Percentiles rank a stretch among this genome's conserved stretches.
These are phyloP conservation scores for Plantago ovata DNA, from an alignment of 257 asterid species.

Conservation along the genomic window DNA sequence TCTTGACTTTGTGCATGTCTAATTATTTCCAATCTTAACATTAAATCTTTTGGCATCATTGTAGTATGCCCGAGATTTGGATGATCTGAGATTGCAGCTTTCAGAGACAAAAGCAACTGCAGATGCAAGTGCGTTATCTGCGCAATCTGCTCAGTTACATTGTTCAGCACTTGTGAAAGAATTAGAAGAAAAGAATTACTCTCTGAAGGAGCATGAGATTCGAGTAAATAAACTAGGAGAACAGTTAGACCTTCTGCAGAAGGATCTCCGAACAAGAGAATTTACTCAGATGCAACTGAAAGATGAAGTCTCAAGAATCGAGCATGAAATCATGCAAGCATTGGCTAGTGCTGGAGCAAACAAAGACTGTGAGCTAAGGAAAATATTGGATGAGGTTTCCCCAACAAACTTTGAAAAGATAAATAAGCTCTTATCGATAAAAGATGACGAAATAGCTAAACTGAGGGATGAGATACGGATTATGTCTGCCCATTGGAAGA, in stretches of 20 bases:
- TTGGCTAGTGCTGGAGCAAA: slow-evolving; percentile 59
- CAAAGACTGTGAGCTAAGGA: slow-evolving; percentile 65
- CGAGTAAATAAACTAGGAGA: slow-evolving; percentile 60
- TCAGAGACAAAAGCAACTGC: slow-evolving; percentile 68
- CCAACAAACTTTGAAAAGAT: slow-evolving; percentile 61
- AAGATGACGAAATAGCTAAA: slow-evolving; percentile 76
- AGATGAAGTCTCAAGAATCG: slow-evolving; percentile 76
- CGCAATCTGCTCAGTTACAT: slow-evolving; percentile 73
- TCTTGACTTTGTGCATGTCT: background rate
- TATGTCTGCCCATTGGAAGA: slow-evolving; percentile 92
- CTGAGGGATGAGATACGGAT: slow-evolving; percentile 72
- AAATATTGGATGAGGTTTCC: slow-evolving; percentile 69
- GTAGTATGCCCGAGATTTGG: slow-evolving; percentile 73
- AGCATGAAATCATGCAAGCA: slow-evolving; percentile 78
- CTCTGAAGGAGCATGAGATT: slow-evolving; percentile 67
- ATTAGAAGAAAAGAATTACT: slow-evolving; percentile 55
- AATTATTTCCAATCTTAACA: background rate
- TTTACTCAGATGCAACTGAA: slow-evolving; percentile 75
- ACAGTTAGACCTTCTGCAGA: slow-evolving; percentile 76
- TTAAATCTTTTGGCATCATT: slow-evolving; percentile 9
- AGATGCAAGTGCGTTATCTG: slow-evolving; percentile 71
- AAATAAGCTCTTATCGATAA: slow-evolving; percentile 51
- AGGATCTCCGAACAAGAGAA: slow-evolving; percentile 73
- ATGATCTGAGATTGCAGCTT: slow-evolving; percentile 64
- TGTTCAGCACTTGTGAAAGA: slow-evolving; percentile 68